phyloP scores from a whole-genome alignment of 2,329 filamentous ascomycete genomes.

The Fusarium nanum region DNA sequence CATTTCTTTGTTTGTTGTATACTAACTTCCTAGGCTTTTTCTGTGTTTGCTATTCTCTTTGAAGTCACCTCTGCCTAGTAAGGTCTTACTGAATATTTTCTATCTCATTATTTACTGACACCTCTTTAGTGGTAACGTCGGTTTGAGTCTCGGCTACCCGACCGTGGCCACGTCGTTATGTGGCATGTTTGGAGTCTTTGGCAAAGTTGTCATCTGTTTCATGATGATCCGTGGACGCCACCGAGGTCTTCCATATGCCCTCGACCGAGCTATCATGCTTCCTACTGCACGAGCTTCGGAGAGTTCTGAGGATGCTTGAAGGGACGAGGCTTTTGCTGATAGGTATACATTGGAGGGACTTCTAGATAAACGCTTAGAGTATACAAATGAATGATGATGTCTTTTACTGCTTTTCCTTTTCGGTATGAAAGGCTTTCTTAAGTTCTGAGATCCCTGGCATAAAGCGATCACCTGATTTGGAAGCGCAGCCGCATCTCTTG shows the following conservation, averaged over 20 bases:
- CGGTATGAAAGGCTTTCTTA: too few relatives aligned
- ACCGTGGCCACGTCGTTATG: conserved; percentile 43
- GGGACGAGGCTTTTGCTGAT: fast-evolving
- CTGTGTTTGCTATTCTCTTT: conserved; percentile 48
- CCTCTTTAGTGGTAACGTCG: conserved; percentile 48
- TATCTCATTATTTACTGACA: too few relatives aligned
- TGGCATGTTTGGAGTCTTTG: conserved; percentile 47
- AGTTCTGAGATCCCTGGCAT: too few relatives aligned
- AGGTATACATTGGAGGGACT: background rate
- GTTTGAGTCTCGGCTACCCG: conserved; percentile 50
- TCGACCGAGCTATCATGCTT: conserved; percentile 50
- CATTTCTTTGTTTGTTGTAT: fast-evolving
- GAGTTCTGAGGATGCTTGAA: background rate
- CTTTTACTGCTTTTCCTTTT: too few relatives aligned
- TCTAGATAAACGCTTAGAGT: too few relatives aligned
- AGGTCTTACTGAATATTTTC: too few relatives aligned
- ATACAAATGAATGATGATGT: too few relatives aligned
- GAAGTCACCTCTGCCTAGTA: conserved; percentile 49
- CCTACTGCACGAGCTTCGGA: conserved; percentile 11
- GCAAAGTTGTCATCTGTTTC: conserved; percentile 51
- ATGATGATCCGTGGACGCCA: conserved; percentile 54
- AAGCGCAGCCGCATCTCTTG: too few relatives aligned
- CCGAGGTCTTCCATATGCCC: conserved; percentile 48
- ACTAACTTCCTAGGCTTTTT: conserved; percentile 38
- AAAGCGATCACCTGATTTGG: too few relatives aligned